Base-by-base conservation (phyloP, 495 filamentous ascomycete species). In the Pseudomonodictys pantanalensis region DNA sequence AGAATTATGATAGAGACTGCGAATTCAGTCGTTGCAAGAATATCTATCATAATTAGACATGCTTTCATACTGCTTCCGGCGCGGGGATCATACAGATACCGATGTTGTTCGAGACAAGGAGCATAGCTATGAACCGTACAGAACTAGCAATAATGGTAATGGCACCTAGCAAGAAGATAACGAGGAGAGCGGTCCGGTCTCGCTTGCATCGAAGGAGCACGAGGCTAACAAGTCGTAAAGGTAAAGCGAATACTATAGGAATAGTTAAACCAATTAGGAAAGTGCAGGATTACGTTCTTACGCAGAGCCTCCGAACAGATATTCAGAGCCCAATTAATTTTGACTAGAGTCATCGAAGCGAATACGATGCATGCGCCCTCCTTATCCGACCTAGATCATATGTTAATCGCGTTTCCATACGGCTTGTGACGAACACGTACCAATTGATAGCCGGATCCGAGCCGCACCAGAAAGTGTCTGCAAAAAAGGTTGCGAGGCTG, bases 391-490 rank as follows among this genome's bases (percentile, higher is more conserved):
- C 32, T 35, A 15, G 8, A 8, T 15, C 32, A 35, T 15, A 15
- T 7, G 32, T 35, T 15, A 35, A 15, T 35, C 32, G 32, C 32
- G 32, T 35, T 15, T 35, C 7, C 32, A 35, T 8, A 15, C 8
- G 32, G 8, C 32, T 8, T 15, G 15, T 7, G 15, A 15, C 32
- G 15, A 35, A 35, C 7, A 35, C 32, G 7, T 35, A 50, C 46
- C 46, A 50, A 26, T 50, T 50, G 15, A 29, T 12, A 1, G 46
- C 8, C n/a, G 30, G 15, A 12, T 26, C 30, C 20, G 4, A 1
- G n/a, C 46, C 46, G 23, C 46, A 50, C 46, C 46, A 50, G 12
- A 50, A 50, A 10, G 46, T 50, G 30, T 50, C 46, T 17, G 26
- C 26, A 32, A 50, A 29, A 15, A 24, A n/a, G 20, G 46, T 50